A percentile compares a stretch with the other conserved stretches of the same genome.
Evolutionary conservation across 2,329 filamentous ascomycete species (phyloP).

Genomic region (Blastomyces percursus): DNA sequence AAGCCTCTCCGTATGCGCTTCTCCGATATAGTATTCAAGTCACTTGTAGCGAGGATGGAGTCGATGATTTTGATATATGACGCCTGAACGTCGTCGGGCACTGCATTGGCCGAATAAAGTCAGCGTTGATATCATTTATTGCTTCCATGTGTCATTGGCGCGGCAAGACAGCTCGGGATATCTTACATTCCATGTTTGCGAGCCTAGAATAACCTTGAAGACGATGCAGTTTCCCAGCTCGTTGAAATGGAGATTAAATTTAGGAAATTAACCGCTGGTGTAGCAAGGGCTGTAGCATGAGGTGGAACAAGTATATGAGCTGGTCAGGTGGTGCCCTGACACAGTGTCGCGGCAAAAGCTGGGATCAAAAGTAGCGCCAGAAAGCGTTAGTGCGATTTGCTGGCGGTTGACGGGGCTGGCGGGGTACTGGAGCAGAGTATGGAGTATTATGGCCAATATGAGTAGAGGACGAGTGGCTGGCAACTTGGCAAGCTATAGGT

Average conservation of each 20-base stretch:
- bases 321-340: neutral
- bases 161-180: neutral
- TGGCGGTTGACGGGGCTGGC: constrained; percentile 30
- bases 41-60: constrained; percentile 48
- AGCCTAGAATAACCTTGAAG: neutral
- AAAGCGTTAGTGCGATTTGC: constrained; percentile 17
- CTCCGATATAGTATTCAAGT: constrained; percentile 53
- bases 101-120: constrained; percentile 22
- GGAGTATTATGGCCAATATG: neutral
- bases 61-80: constrained; percentile 52
- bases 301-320: neutral
- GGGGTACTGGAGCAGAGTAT: constrained; percentile 20
- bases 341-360: constrained; percentile 1
- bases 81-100: constrained; percentile 40
- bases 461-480: neutral
- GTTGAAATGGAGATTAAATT: constrained; percentile 7
- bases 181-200: constrained; percentile 4
- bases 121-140: constrained; percentile 5
- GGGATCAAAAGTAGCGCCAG: neutral
- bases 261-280: constrained; percentile 4
- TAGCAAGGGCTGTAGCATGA: neutral
- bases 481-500: neutral
- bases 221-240: neutral
- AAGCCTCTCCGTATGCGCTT: constrained; percentile 55
- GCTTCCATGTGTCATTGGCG: neutral